phyloP scores from a whole-genome alignment of 2,329 filamentous ascomycete species.

The Fusarium hostae region DNA sequence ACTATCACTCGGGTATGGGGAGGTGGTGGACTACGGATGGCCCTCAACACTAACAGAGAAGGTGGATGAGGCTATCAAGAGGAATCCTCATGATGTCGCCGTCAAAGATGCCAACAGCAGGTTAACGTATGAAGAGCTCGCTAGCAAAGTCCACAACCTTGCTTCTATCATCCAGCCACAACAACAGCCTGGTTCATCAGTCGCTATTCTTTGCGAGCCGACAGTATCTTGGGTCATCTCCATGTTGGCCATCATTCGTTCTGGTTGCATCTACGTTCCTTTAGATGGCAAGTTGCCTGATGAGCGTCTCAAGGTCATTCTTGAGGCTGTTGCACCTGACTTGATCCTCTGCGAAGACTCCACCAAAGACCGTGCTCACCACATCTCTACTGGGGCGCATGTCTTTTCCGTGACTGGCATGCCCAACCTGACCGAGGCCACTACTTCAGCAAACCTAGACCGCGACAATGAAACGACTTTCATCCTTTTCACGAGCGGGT shows the following conservation, averaged over 20 bases:
- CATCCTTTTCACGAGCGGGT: background rate
- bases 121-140: background rate
- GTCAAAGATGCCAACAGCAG: background rate
- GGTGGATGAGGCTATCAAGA: background rate
- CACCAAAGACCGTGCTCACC: background rate
- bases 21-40: background rate
- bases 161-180: background rate
- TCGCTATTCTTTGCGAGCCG: background rate
- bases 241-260: background rate
- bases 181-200: background rate
- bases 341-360: background rate
- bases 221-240: background rate
- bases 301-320: background rate
- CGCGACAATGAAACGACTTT: background rate
- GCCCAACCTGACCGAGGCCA: accelerated
- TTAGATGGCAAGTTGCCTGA: background rate
- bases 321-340: background rate
- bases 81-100: background rate
- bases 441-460: background rate
- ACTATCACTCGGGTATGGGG: background rate
- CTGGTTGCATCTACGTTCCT: background rate
- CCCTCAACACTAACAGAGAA: background rate
- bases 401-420: background rate
- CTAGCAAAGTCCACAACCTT: accelerated
- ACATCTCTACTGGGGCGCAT: background rate